Base-by-base conservation (phyloP, 2,329 filamentous ascomycete species). In the Fusarium subtropicale region DNA sequence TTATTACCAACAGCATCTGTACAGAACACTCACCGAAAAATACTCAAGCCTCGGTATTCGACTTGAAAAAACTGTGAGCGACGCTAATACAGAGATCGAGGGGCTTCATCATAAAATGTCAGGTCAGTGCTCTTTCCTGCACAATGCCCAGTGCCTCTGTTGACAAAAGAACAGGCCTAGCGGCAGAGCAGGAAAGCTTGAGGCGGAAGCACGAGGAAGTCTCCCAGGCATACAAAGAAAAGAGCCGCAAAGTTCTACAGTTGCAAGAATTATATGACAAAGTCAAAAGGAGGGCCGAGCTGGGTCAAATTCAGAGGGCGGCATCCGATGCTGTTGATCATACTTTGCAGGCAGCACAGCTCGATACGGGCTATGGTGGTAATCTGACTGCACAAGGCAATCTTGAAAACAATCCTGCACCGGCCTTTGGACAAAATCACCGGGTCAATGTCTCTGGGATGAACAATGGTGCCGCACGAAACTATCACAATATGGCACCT, bases 201-300 rank as follows among this genome's bases (percentile, higher is more conserved):
- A 84, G 88, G 53, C 85, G 86, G 50, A 94, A 92, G 78, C 92
- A 94, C 66, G 86, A 92, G 20, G 91, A 95, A 36, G 81, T 97
- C 2, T 81, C 84, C 7, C 84, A 88, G 24, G 84, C 88, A 6
- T 90, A 89, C 72, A 87, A 86, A 57, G 90, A 94, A 24, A 96
- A 95, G 76, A 88, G 82, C 69, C 89, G 87, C 47, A 91, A 90
- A 60, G 85, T 92, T 5, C 79, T 89, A 7, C 90, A 93, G 64
- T 86, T 88, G 4, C 92, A 93, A 71, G 86, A 89, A 65, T 79
- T 89, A 3, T 90, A 90, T 65, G 86, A 89, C 72, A 89, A 85
- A 64, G 78, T 88, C 47, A 90, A 88, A 73, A 80, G 85, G 46
- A 85, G 83, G 60, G 83, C 83, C 3, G 83, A 89, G 73, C 76